phyloP scores from a whole-genome alignment of 371 early-diverging fungal species.

The Entomophthora muscae region DNA sequence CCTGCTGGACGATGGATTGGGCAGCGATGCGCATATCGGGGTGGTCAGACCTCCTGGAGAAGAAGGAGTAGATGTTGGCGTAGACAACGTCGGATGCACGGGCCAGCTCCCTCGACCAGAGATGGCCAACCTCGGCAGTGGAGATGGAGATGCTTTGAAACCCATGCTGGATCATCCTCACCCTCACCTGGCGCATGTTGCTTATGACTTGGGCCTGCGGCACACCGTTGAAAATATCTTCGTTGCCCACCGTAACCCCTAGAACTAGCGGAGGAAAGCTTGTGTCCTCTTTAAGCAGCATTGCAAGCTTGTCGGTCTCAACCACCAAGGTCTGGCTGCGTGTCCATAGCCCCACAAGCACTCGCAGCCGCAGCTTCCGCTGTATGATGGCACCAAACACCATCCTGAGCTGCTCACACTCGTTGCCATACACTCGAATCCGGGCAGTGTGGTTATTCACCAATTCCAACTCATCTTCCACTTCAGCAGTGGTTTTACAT shows the following conservation, averaged over 20 bases:
- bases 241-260: slow-evolving; percentile 5
- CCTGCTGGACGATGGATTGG: not conserved
- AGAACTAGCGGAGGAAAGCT: not conserved
- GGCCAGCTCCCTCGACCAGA: not conserved
- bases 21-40: not conserved
- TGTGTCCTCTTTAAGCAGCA: not conserved
- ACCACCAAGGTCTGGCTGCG: not conserved
- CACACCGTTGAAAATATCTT: not conserved
- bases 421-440: slow-evolving; percentile 1
- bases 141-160: not conserved
- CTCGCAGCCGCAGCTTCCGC: not conserved
- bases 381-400: not conserved
- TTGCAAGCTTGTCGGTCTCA: not conserved
- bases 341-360: not conserved
- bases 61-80: slow-evolving; percentile 6
- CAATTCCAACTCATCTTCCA: not conserved
- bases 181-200: not conserved
- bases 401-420: not conserved
- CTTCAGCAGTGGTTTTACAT: not conserved
- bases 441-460: not conserved
- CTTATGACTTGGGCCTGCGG: not conserved
- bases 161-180: not conserved
- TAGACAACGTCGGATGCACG: not conserved
- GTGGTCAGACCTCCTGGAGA: not conserved
- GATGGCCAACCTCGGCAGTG: not conserved